phyloP scores from a whole-genome alignment of 306 rosid genomes.

The Quercus cerris region DNA sequence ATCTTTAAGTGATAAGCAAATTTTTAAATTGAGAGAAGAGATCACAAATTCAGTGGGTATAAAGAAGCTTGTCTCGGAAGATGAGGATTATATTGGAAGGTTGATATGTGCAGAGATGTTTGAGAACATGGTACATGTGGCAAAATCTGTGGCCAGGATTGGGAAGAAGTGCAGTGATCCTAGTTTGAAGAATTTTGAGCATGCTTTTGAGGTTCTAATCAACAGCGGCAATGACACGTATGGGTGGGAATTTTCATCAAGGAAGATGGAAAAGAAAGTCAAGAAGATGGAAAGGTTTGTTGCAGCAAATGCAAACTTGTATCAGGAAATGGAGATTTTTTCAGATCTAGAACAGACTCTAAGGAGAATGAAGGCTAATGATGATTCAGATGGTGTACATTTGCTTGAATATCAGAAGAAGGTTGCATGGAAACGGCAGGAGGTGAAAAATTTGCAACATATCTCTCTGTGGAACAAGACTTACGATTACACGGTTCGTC shows the following conservation, averaged over 20 bases:
- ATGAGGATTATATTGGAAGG: constrained; percentile 55
- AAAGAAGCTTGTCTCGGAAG: constrained; percentile 78
- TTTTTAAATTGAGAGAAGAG: constrained; percentile 70
- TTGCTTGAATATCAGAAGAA: constrained; percentile 74
- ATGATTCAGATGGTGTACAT: constrained; percentile 42
- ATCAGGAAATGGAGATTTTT: constrained; percentile 92
- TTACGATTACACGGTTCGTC: constrained; percentile 63
- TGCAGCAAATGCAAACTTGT: constrained; percentile 70
- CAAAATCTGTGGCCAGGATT: constrained; percentile 81
- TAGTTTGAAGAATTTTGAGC: constrained; percentile 59
- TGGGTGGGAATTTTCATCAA: constrained; percentile 65
- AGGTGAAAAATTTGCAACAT: constrained; percentile 71
- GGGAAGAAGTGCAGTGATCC: constrained; percentile 79
- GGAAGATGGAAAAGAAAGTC: constrained; percentile 84
- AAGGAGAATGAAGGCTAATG: constrained; percentile 66
- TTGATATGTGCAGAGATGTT: constrained; percentile 69
- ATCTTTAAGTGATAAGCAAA: constrained; percentile 74
- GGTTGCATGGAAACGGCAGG: constrained; percentile 71
- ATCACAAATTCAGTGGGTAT: constrained; percentile 70
- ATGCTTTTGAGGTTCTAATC: constrained; percentile 53
- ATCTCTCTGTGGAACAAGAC: constrained; percentile 83
- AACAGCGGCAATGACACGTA: constrained; percentile 51
- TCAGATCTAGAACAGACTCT: constrained; percentile 85
- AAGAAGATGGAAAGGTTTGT: constrained; percentile 88
- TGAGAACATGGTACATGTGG: constrained; percentile 66